Base-by-base conservation (phyloP, 1,139 yeast species). In the Lodderomyces parapsilosis region DNA sequence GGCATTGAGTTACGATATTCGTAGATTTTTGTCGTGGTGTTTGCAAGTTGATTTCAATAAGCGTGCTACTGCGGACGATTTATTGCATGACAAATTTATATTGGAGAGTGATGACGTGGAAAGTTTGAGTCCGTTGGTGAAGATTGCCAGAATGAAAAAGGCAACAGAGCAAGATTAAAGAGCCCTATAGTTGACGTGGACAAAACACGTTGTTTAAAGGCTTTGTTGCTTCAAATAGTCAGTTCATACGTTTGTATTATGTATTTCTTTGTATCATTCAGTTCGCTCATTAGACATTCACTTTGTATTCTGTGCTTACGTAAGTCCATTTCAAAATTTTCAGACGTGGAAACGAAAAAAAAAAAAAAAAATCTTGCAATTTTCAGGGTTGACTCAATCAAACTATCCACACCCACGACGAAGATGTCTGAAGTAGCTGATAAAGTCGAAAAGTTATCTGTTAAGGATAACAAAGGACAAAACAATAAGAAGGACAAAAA, bases 111-210 rank as follows among this genome's bases (percentile, higher is more conserved):
- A 87, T 53, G 81, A 81, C 31, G 86, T 85, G 36, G 58, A 74
- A 17, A 74, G 86, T n/a, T 74, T 93, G 53, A 85, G 96, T 9
- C 98, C 98, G 7, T 71, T 93, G 60, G 98, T 93, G 22, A 85
- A 82, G 62, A 37, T 28, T 37, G 40, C 40, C 15, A 37, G 40
- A 37, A 37, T 25, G 32, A 37, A 37, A 19, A 24, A 37, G 24
- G 23, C 22, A 6, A 27, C 20, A 3, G 40, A 37, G 15, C 33
- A 37, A 11, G 40, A 37, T 6, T 27, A 37, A 20, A 15, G 4
- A 25, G 30, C 8, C 13, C 30, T n/a, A n/a, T n/a, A n/a, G n/a
- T n/a, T n/a, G n/a, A n/a, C n/a, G n/a, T n/a, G n/a, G n/a, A n/a
- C n/a, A n/a, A n/a, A n/a, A n/a, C n/a, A n/a, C n/a, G n/a, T n/a